Conservation (phyloP, 129 eudicot species). For the Pseudognaphalium luteoalbum region DNA sequence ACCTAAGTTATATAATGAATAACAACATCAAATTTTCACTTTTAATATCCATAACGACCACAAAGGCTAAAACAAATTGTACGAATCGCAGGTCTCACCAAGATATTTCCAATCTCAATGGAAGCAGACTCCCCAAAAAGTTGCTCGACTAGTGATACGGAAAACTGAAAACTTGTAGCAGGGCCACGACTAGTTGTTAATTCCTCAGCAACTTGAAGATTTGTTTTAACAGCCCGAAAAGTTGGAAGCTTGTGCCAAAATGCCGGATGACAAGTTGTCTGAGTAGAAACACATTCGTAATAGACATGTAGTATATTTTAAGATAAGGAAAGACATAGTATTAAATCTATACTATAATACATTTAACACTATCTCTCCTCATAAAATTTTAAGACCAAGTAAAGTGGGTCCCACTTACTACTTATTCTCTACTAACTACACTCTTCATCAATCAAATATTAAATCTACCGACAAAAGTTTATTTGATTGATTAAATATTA, state of each 20-base stretch:
- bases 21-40: background rate
- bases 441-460: too few species aligned
- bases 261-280: slow-evolving; percentile 96
- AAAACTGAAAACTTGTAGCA: slow-evolving; percentile 79
- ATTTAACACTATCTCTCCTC: too few species aligned
- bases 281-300: slow-evolving; percentile 22
- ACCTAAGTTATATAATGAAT: background rate
- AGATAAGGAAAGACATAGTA: background rate
- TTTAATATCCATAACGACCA: slow-evolving; percentile 1
- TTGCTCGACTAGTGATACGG: slow-evolving; percentile 73
- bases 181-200: slow-evolving; percentile 98
- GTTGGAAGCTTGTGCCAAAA: slow-evolving; percentile 77
- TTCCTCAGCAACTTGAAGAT: slow-evolving; percentile 75
- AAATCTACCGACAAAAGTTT: too few species aligned
- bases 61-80: background rate
- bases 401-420: too few species aligned
- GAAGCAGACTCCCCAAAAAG: slow-evolving; percentile 71
- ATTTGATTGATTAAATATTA: too few species aligned
- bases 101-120: slow-evolving; percentile 44
- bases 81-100: slow-evolving; percentile 51
- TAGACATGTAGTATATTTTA: slow-evolving; percentile 2
- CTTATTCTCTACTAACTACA: too few species aligned
- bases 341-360: too few species aligned
- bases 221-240: slow-evolving; percentile 88
- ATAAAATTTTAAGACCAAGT: too few species aligned